Conservation (phyloP, 78 protist species). For the Dictyostelium capitatum region DNA sequence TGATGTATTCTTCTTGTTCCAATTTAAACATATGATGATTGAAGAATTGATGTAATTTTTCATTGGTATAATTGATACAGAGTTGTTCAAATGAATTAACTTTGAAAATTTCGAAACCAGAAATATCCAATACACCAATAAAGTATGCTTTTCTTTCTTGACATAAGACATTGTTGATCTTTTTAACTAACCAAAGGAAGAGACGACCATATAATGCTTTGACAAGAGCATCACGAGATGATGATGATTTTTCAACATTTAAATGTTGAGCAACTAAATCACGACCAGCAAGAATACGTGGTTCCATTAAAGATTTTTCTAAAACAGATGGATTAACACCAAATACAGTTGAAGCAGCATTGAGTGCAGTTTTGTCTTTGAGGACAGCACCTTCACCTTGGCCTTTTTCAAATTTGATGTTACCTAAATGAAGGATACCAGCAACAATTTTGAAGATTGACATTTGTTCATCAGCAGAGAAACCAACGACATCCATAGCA, state of each 20-base stretch:
- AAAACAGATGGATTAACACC: slow-evolving; percentile 65
- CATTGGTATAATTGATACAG: slow-evolving; percentile 97
- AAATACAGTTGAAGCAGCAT: slow-evolving; percentile 70
- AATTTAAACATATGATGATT: slow-evolving; percentile 96
- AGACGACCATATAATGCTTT: slow-evolving; percentile 96
- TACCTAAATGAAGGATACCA: slow-evolving; percentile 93
- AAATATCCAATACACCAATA: slow-evolving; percentile 95
- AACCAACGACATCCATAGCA: slow-evolving; percentile 88
- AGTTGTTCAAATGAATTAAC: slow-evolving; percentile 97
- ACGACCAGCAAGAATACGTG: slow-evolving; percentile 89
- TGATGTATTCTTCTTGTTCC: slow-evolving; percentile 96
- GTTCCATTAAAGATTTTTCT: slow-evolving; percentile 79
- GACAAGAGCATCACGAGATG: slow-evolving; percentile 93
- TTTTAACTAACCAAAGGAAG: slow-evolving; percentile 94
- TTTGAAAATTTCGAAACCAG: slow-evolving; percentile 96
- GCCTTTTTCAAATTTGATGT: slow-evolving; percentile 87
- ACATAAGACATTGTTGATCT: slow-evolving; percentile 85
- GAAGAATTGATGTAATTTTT: slow-evolving; percentile 98
- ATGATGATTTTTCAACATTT: slow-evolving; percentile 84
- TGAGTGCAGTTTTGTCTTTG: slow-evolving; percentile 60
- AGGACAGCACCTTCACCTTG: slow-evolving; percentile 60
- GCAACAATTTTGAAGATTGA: slow-evolving; percentile 75
- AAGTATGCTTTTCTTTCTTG: slow-evolving; percentile 77
- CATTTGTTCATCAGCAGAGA: slow-evolving; percentile 85
- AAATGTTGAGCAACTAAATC: slow-evolving; percentile 88